Evolutionary conservation across 352 stramenopile genomes (phyloP).

Genomic region (Plasmopara viticola): DNA sequence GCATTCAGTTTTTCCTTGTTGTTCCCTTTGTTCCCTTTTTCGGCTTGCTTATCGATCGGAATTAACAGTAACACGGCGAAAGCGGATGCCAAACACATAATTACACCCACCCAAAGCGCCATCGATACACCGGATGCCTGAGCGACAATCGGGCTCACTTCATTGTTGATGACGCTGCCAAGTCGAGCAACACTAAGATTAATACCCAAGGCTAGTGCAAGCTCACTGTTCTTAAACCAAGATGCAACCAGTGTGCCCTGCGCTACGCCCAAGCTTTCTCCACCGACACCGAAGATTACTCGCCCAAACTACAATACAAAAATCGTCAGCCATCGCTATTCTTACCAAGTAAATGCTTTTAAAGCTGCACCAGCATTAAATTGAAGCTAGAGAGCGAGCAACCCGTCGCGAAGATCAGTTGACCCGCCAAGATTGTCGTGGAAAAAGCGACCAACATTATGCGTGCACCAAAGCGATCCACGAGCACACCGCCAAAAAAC

Average conservation of each 20-base stretch:
- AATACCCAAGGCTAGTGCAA: slow-evolving; percentile 89
- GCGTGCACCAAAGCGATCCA: slow-evolving; percentile 84
- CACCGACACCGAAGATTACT: slow-evolving; percentile 89
- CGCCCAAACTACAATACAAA: slow-evolving; percentile 59
- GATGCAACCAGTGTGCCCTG: slow-evolving; percentile 86
- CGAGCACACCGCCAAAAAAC: slow-evolving; percentile 89
- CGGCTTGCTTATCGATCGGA: slow-evolving; percentile 69
- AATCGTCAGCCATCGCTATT: not conserved
- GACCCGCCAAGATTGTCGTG: slow-evolving; percentile 68
- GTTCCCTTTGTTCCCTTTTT: slow-evolving; percentile 23
- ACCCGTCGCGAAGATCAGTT: slow-evolving; percentile 86
- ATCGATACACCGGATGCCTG: slow-evolving; percentile 47
- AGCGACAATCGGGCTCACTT: slow-evolving; percentile 78
- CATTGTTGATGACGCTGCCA: slow-evolving; percentile 91
- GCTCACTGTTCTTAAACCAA: slow-evolving; percentile 91
- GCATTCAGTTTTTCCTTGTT: slow-evolving; percentile 15
- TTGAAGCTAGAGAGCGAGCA: slow-evolving; percentile 74
- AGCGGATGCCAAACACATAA: slow-evolving; percentile 73
- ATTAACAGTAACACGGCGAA: slow-evolving; percentile 68
- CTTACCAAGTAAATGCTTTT: not conserved
- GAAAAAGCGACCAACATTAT: slow-evolving; percentile 85
- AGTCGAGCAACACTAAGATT: slow-evolving; percentile 88
- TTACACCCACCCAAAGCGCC: slow-evolving; percentile 82
- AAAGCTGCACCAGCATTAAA: slow-evolving; percentile 52
- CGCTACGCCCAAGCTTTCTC: slow-evolving; percentile 87